A percentile compares a stretch with the other conserved stretches of the same genome.
Conservation (phyloP, 768 basidiomycete species). For the Rhodotorula toruloides region DNA sequence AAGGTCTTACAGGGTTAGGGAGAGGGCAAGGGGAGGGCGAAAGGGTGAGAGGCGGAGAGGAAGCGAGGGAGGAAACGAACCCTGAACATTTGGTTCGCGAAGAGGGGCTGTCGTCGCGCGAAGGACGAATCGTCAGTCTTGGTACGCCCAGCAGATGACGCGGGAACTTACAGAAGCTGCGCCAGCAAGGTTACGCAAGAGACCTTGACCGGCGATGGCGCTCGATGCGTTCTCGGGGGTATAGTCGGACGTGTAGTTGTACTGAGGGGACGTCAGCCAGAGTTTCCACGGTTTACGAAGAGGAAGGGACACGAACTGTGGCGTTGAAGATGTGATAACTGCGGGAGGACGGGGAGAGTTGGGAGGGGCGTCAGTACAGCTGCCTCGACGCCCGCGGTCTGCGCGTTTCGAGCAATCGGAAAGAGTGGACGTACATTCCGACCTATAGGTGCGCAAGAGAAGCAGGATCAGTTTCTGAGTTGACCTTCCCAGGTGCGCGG, state of each 20-base stretch:
- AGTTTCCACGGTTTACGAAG: neutral
- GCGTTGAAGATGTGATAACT: constrained; percentile 35
- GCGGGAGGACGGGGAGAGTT: neutral
- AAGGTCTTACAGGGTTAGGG: neutral
- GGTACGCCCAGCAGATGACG: neutral
- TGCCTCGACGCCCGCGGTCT: too few species aligned
- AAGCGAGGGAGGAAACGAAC: neutral
- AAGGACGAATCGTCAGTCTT: neutral
- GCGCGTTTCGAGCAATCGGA: too few species aligned
- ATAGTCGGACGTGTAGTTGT: constrained; percentile 36
- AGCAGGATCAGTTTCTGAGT: too few species aligned
- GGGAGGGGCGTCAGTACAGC: too few species aligned
- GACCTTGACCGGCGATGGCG: constrained; percentile 41
- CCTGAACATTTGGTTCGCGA: constrained; percentile 22
- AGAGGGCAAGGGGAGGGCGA: too few species aligned
- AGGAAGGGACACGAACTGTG: neutral
- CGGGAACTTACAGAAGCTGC: neutral
- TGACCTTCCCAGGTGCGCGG: neutral
- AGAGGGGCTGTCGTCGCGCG: constrained; percentile 2
- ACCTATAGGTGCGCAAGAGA: too few species aligned
- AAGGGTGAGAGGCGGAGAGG: too few species aligned
- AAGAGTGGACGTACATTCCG: too few species aligned
- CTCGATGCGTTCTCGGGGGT: constrained; percentile 35
- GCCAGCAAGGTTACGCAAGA: constrained; percentile 39
- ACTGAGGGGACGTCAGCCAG: neutral